These are phyloP conservation scores for Paragyromitra xinjiangensis DNA, from an alignment of 495 filamentous ascomycete genomes.

Conservation along the genomic window DNA sequence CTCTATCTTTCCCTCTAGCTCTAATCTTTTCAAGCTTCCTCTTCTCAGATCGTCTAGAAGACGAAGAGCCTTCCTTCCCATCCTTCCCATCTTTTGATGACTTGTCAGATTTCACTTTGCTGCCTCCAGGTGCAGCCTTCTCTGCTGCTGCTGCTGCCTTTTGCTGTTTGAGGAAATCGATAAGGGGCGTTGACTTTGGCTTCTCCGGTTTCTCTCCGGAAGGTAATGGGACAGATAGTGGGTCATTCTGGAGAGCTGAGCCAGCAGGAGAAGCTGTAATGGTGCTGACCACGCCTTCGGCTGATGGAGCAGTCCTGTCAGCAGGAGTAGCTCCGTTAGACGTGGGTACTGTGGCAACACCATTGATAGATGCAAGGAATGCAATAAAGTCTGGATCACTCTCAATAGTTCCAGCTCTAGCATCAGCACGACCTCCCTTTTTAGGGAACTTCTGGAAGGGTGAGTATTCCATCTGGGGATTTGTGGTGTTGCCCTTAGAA, in stretches of 20 bases:
- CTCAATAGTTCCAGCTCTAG: slow-evolving; percentile 91
- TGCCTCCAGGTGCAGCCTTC: slow-evolving; percentile 38
- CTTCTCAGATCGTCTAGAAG: slow-evolving; percentile 34
- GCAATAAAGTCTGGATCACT: slow-evolving; percentile 93
- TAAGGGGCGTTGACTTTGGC: slow-evolving; percentile 82
- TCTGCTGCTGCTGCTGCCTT: slow-evolving; percentile 51
- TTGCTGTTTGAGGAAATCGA: slow-evolving; percentile 73
- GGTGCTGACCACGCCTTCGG: slow-evolving; percentile 65
- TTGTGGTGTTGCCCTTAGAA: slow-evolving; percentile 78
- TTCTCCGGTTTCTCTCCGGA: slow-evolving; percentile 68
- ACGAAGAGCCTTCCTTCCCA: slow-evolving; percentile 59
- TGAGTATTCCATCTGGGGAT: slow-evolving; percentile 78
- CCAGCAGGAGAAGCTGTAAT: slow-evolving; percentile 47
- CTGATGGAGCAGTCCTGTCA: slow-evolving; percentile 57
- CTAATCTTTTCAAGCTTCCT: slow-evolving; percentile 61
- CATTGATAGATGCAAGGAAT: slow-evolving; percentile 72
- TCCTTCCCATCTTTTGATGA: slow-evolving; percentile 66
- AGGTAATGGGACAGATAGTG: slow-evolving; percentile 53
- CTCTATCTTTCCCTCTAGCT: slow-evolving; percentile 65
- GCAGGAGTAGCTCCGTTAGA: slow-evolving; percentile 54
- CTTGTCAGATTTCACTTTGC: slow-evolving; percentile 62
- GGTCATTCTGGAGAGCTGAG: slow-evolving; percentile 42
- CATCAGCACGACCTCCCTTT: slow-evolving; percentile 76
- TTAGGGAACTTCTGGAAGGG: slow-evolving; percentile 80
- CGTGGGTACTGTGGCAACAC: slow-evolving; percentile 26